Conservation (phyloP, 1,139 yeast genomes). For the Torulaspora globosa region DNA sequence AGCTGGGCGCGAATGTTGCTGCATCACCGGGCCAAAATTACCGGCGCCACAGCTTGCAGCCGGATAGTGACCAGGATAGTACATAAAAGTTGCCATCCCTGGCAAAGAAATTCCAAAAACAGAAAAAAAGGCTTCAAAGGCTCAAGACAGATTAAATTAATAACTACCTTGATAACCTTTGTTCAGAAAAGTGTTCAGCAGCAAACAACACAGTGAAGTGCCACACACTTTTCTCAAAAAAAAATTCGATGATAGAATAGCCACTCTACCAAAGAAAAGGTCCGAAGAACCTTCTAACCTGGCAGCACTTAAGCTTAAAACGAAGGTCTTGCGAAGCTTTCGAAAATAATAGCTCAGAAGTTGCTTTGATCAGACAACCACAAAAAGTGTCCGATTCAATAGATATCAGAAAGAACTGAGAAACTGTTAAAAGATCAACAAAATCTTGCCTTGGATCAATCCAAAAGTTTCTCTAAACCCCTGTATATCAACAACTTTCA, state of each 20-base stretch:
- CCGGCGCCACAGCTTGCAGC: constrained; percentile 9
- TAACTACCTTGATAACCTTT: constrained; percentile 30
- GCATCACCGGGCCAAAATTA: constrained; percentile 7
- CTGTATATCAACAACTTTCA: constrained; percentile 14
- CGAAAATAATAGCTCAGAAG: constrained; percentile 5
- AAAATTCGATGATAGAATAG: background rate
- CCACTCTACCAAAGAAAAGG: background rate
- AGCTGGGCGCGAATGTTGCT: constrained; percentile 4
- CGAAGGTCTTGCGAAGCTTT: background rate
- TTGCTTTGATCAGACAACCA: constrained; percentile 8
- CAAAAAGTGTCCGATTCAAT: constrained; percentile 5
- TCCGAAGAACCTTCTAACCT: background rate
- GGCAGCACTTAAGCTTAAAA: background rate
- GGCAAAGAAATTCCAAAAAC: constrained; percentile 4
- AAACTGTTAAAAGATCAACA: background rate
- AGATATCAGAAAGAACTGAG: constrained; percentile 6
- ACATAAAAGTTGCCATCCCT: constrained; percentile 25
- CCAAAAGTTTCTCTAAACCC: constrained; percentile 7
- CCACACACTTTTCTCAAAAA: background rate
- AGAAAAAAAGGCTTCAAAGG: constrained; percentile 8
- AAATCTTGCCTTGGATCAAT: too few relatives aligned
- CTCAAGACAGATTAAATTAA: constrained; percentile 35
- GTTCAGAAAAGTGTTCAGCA: constrained; percentile 5
- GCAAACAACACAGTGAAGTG: background rate
- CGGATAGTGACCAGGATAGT: constrained; percentile 23